A percentile compares a stretch with the other conserved stretches of the same genome.
phyloP scores from a whole-genome alignment of 805 yeast genomes.

The Lachancea thermotolerans region DNA sequence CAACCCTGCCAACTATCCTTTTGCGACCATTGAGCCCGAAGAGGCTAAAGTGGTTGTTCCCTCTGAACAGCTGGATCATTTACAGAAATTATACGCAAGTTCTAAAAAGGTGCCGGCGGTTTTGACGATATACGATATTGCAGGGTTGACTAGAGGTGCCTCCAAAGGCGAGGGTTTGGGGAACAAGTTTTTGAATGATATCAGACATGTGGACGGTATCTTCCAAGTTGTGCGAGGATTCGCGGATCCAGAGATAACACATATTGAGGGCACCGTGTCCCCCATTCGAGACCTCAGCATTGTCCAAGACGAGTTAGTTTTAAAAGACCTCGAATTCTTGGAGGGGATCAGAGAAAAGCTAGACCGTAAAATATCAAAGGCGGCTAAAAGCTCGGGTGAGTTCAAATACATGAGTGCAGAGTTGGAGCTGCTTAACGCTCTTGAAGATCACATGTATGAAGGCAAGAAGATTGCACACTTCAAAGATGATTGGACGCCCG shows the following conservation, averaged over 20 bases:
- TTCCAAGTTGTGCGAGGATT: conserved; percentile 75
- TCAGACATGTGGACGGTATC: conserved; percentile 73
- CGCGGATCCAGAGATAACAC: conserved; percentile 69
- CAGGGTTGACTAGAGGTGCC: conserved; percentile 78
- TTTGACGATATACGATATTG: conserved; percentile 70
- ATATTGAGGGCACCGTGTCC: conserved; percentile 64
- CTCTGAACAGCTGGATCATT: conserved; percentile 49
- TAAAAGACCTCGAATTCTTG: conserved; percentile 69
- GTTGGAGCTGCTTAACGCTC: conserved; percentile 31
- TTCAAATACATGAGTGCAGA: conserved; percentile 40
- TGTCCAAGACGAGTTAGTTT: conserved; percentile 66
- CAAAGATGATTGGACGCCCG: conserved; percentile 55
- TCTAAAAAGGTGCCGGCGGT: conserved; percentile 60
- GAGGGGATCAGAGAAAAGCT: conserved; percentile 49
- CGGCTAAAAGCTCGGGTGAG: conserved; percentile 41
- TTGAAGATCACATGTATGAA: conserved; percentile 47
- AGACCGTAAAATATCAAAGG: conserved; percentile 35
- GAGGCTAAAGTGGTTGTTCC: conserved; percentile 71
- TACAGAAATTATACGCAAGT: conserved; percentile 51
- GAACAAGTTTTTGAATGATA: conserved; percentile 70
- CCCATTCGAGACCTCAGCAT: conserved; percentile 72
- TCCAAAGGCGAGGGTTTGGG: conserved; percentile 82
- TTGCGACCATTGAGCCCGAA: conserved; percentile 79
- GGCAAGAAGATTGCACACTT: conserved; percentile 50
- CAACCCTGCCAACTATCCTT: conserved; percentile 75